Base-by-base conservation (phyloP, 805 yeast species). In the Saccharomycopsis selenospora region DNA sequence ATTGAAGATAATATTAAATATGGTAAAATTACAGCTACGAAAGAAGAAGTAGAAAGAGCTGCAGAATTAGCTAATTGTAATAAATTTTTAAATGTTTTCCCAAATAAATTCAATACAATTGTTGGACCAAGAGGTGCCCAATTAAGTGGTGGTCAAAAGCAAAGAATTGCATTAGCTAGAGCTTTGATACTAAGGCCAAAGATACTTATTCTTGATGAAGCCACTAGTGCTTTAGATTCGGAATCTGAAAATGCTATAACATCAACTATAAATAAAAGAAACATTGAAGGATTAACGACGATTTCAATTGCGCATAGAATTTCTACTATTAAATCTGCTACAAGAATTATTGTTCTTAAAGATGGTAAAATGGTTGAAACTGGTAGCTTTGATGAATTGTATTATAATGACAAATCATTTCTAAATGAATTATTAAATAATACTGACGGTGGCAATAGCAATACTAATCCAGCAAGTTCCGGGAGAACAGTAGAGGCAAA, bases 141-240 rank as follows among this genome's bases (percentile, higher is more conserved):
- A 60, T 70, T 91, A 48, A 84, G 95, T 52, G 98, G 97, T 18
- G 98, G 98, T 13, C 98, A 91, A 63, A 86, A 85, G 66, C 98
- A 91, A 64, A 70, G 98, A 57, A 80, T 91, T 40, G 95, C 96
- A 5, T 71, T 91, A 50, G 96, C 97, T 1, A 73, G 98, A 52
- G 87, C 96, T 0, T 71, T 91, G 46, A 72, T 91, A 45, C 71
- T 85, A 46, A 73, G 80, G 41, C 97, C 98, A 2, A 73, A 82
- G 4, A 73, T 91, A n/a, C 67, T 91, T 50, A 79, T 91, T 27
- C 67, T 91, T 50, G 98, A 91, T 63, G 98, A 91, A 63, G 96
- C 97, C 11, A 91, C 98, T 0, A 85, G 95, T 28, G 97, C 97
- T 0, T 69, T 91, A 45, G 98, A 91, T 61, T 79, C 95, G 10